Conservation (phyloP, 768 basidiomycete species). For the Coprinopsis strossmayeri region DNA sequence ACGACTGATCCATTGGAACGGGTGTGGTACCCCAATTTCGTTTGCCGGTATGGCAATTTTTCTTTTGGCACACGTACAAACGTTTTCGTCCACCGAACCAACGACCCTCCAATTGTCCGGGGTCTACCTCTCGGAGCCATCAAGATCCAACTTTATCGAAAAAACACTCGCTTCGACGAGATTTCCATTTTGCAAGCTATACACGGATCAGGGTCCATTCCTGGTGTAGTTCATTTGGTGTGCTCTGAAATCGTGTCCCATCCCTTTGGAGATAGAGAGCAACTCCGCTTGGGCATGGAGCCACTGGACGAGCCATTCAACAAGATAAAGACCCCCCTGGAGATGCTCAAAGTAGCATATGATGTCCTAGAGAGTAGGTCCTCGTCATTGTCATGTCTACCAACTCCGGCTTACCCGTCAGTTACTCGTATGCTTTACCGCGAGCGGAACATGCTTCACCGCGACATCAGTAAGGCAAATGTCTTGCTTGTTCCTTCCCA, state of each 20-base stretch:
- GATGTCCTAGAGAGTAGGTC: conserved; percentile 1
- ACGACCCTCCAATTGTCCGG: background rate
- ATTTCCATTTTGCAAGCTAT: background rate
- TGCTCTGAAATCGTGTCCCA: background rate
- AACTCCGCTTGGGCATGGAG: background rate
- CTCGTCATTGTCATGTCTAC: background rate
- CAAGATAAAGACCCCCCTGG: background rate
- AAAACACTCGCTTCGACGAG: background rate
- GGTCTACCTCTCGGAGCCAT: background rate
- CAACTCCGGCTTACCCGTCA: background rate
- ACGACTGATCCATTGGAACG: too few species aligned
- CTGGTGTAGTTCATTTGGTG: background rate
- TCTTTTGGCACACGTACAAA: background rate
- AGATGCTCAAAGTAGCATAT: background rate
- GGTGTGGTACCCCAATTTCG: too few species aligned
- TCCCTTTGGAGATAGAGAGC: background rate
- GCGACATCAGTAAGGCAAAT: conserved; percentile 1
- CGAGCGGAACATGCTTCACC: conserved; percentile 1
- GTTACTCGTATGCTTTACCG: background rate
- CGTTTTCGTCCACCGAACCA: background rate
- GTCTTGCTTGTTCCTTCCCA: background rate
- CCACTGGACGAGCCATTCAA: background rate
- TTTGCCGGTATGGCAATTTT: background rate
- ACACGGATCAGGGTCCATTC: background rate
- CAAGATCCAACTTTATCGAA: background rate